A percentile compares a stretch with the other conserved stretches of the same genome.
Evolutionary conservation across 176 grass and related monocot species (phyloP).

Genomic region (sorghum (Sorghum bicolor)): DNA sequence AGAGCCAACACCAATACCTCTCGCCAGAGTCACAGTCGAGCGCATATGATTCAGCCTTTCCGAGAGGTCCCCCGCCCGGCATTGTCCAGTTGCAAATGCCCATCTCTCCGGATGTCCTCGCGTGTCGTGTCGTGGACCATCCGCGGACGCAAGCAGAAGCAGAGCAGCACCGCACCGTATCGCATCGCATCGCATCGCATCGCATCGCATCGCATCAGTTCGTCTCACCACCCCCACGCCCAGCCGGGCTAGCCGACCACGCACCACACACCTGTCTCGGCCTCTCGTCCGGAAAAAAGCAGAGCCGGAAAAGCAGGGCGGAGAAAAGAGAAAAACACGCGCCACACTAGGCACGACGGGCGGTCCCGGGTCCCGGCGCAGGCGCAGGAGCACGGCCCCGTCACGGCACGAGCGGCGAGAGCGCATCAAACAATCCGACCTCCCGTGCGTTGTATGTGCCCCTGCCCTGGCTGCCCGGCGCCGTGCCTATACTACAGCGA

Average conservation of each 20-base stretch:
- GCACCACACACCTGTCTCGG: conserved; percentile 22
- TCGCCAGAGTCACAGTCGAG: background rate
- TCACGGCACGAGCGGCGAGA: background rate
- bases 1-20: background rate
- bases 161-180: background rate
- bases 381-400: too few relatives aligned
- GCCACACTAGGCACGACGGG: background rate
- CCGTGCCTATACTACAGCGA: background rate
- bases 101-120: background rate
- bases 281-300: background rate
- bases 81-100: background rate
- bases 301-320: background rate
- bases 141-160: background rate
- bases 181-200: background rate
- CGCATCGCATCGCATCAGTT: background rate
- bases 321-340: background rate
- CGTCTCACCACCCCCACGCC: background rate
- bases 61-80: background rate
- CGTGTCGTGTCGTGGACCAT: background rate
- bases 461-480: too few relatives aligned
- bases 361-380: too few relatives aligned
- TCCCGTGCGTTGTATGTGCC: too few relatives aligned
- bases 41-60: background rate
- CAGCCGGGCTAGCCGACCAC: background rate
- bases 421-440: background rate